Evolutionary conservation across 2,329 filamentous ascomycete genomes (phyloP), one percentile per base, ranked within the genome.

Genomic region (Lachnellula suecica): DNA sequence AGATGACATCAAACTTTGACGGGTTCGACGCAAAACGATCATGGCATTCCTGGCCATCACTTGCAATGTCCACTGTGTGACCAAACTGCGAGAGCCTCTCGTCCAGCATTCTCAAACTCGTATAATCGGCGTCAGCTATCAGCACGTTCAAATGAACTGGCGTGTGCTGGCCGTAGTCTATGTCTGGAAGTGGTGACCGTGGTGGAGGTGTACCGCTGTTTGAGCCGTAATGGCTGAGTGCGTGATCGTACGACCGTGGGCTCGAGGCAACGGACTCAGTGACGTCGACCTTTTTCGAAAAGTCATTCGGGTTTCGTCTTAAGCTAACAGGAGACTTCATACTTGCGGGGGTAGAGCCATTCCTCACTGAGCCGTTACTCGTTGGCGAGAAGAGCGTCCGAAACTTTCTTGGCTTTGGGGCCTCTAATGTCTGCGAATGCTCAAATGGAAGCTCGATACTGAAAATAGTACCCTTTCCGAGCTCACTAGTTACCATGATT

Each of bases 41-140:
- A 3, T 84, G 89, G 64, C 88, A 91, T 71, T 91, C 87, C 7
- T 85, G 83, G 4, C 89, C 89, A 60, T 93, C 89, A 25, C 82
- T 73, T 1, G 86, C 88, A 45, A 88, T 80, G 59, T 91, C 87
- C 6, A 88, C 85, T 11, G 81, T 78, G 44, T 92, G 81, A 4
- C 85, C 83, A 51, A 89, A 84, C 68, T 89, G 89, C 63, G 78
- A 79, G 23, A 93, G 75, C 65, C 90, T 91, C 66, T 88, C 87
- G 50, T 83, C 77, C 43, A 93, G 72, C 52, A 91, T 87, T 69
- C 90, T 90, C 62, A 91, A 87, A 67, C 92, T 92, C 60, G 91
- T 87, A 3, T 80, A 78, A 63, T 94, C 92, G 66, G 92, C 89
- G 68, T 94, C 89, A 2, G 93, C 89, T 40, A 93, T 74, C 17